phyloP scores from a whole-genome alignment of 768 basidiomycete genomes.

The Boletus subparvulus region DNA sequence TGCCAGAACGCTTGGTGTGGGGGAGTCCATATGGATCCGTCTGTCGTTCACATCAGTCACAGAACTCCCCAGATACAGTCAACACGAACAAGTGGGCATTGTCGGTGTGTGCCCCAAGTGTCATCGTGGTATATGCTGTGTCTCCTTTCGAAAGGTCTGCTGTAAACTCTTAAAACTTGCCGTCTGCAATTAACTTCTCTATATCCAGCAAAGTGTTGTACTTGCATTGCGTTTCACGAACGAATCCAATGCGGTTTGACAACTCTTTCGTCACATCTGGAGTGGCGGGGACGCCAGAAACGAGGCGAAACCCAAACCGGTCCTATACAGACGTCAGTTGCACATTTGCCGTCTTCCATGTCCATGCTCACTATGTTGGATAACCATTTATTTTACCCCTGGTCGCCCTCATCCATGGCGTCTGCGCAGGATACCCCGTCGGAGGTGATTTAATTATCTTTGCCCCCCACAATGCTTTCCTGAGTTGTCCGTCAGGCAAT shows the following conservation, averaged over 20 bases:
- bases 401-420: conserved; percentile 62
- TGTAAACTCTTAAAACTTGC: conserved; percentile 97
- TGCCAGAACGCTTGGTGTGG: conserved; percentile 77
- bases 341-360: neutral
- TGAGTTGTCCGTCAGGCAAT: neutral
- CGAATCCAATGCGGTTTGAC: conserved; percentile 74
- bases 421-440: conserved; percentile 67
- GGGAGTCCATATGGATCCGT: conserved; percentile 95
- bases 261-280: conserved; percentile 84
- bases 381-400: conserved; percentile 79
- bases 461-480: conserved; percentile 81
- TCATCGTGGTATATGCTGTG: conserved; percentile 89
- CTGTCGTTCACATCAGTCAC: conserved; percentile 38
- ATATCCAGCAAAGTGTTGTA: neutral
- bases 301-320: conserved; percentile 84
- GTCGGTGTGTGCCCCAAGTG: conserved; percentile 83
- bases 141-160: conserved; percentile 89
- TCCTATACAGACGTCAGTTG: conserved; percentile 48
- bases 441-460: conserved; percentile 76
- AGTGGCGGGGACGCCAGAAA: conserved; percentile 76
- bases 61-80: neutral
- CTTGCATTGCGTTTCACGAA: conserved; percentile 80
- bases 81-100: conserved; percentile 50
- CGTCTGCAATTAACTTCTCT: conserved; percentile 64
- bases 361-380: conserved; percentile 67